Evolutionary conservation across 23 red algal genomes (phyloP).

Genomic region (Gracilariopsis chorda): DNA sequence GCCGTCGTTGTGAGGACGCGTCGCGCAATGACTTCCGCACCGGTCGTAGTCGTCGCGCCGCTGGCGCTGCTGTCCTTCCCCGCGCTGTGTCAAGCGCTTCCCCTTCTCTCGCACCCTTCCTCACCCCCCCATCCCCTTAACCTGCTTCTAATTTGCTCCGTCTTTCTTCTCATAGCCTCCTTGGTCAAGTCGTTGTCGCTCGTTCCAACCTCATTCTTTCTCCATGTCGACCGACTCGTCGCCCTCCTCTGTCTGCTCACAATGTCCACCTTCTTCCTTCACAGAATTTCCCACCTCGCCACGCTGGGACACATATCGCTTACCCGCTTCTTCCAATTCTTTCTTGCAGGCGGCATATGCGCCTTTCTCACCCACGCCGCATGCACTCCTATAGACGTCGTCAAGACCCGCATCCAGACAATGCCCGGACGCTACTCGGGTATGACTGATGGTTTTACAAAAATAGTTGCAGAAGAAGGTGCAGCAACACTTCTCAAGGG

Average conservation of each 20-base stretch:
- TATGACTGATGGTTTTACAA: slow-evolving; percentile 18
- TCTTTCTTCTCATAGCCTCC: slow-evolving; percentile 7
- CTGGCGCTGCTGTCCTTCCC: not conserved
- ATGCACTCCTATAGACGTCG: slow-evolving; percentile 88
- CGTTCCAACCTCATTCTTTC: not conserved
- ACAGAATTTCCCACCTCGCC: not conserved
- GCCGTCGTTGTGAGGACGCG: not conserved
- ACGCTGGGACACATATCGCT: slow-evolving; percentile 13
- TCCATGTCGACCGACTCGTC: slow-evolving; percentile 30
- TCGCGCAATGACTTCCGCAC: not conserved
- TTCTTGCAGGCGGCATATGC: slow-evolving; percentile 88
- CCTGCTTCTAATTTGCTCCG: slow-evolving; percentile 5
- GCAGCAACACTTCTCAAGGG: slow-evolving; percentile 79
- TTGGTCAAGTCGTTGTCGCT: slow-evolving; percentile 32
- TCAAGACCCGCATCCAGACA: slow-evolving; percentile 88
- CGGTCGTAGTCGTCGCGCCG: not conserved
- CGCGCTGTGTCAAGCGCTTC: not conserved
- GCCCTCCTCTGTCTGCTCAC: not conserved
- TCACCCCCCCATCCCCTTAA: not conserved
- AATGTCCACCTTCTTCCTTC: not conserved
- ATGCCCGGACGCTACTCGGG: slow-evolving; percentile 65
- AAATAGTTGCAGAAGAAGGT: slow-evolving; percentile 83
- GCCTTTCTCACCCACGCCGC: slow-evolving; percentile 84
- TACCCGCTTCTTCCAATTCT: slow-evolving; percentile 75
- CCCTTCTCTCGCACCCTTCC: not conserved